Evolutionary conservation across 352 stramenopile genomes (phyloP), one percentile per base, ranked within the genome.

Genomic region (Phytophthora ohioensis): DNA sequence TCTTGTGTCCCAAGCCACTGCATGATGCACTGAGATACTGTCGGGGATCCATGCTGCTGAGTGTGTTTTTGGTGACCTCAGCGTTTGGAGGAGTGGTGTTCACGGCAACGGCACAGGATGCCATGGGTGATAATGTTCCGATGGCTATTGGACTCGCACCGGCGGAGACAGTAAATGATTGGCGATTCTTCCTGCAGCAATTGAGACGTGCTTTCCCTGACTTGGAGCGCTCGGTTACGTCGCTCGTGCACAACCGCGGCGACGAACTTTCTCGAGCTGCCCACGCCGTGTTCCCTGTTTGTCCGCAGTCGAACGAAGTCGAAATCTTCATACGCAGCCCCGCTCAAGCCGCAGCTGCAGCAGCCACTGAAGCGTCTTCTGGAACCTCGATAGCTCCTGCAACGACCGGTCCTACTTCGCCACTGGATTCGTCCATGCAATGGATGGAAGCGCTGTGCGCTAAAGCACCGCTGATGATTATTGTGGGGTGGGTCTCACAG

Each of bases 401-500:
- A 54, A 38, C 53, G 55, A 78, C 45, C 67, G 64, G 27, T 7
- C 47, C 55, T 34, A 57, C 36, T 57, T 5, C 64, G 46, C 10
- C 69, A 61, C 21, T 78, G 55, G 72, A 78, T 54, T 65, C 73
- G 39, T 81, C 76, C 11, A 74, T 93, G 56, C 77, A 85, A 55
- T 94, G 84, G 84, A 62, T 94, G 43, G 87, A 94, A 67, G 58
- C 55, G 12, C 64, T 94, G 8, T 92, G 84, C 47, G 36, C 52
- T 13, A 94, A 92, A 67, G 75, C 85, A 13, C 87, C 87, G 17
- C 68, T 92, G 9, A 94, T 94, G 87, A 91, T 94, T 30, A 69
- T 94, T 7, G 84, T 91, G 12, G 83, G 84, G 9, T 94, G 87
- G 87, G 83, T 94, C 13, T 94, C 87, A n/a, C 88, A 88, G 49